Evolutionary conservation across 2,329 filamentous ascomycete genomes (phyloP), one percentile per base, ranked within the genome.

Genomic region (Penicillium sp.): DNA sequence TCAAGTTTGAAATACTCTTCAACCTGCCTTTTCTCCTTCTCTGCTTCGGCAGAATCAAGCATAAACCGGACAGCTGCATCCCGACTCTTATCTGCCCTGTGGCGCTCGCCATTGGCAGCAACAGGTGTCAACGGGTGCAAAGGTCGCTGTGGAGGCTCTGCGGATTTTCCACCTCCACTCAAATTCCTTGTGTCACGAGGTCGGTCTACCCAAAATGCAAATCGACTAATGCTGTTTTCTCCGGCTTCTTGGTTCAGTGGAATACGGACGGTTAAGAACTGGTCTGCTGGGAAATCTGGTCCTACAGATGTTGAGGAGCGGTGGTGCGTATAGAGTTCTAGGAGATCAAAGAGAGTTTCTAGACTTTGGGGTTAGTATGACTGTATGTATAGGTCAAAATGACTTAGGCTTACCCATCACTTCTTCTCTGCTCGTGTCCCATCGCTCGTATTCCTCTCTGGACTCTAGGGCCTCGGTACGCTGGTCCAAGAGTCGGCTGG

Each of bases 251-350:
- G 85, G 74, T 98, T 97, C 61, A 97, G 82, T 25, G 85, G 83
- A 62, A 98, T 96, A 71, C 95, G 91, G 65, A 96, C 87, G 62
- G 89, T 86, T 69, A 98, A 91, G 72, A 96, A 93, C 53, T 83
- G 84, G 64, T 93, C 88, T 44, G 93, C 81, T 47, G 88, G 85
- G 74, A 91, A 89, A 48, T 84, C 79, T 16, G 84, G 80, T 7
- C 92, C 93, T 21, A 96, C 80, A 50, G 88, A 86, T 33, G 92
- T 96, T 51, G 83, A 81, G 63, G 85, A 84, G 54, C 86, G 85
- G 70, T 96, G 89, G 69, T 96, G 90, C 0, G 92, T 95, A 74
- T 97, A 98, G 3, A 98, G 83, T 69, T 99, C 93, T 26, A 98
- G 83, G 0, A 97, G 82, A 70, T 98, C 95, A 39, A 97, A 85